A percentile compares a stretch with the other conserved stretches of the same genome.
These are phyloP conservation scores for Magnolia officinalis DNA, from an alignment of 164 flowering plant species.

Conservation along the genomic window DNA sequence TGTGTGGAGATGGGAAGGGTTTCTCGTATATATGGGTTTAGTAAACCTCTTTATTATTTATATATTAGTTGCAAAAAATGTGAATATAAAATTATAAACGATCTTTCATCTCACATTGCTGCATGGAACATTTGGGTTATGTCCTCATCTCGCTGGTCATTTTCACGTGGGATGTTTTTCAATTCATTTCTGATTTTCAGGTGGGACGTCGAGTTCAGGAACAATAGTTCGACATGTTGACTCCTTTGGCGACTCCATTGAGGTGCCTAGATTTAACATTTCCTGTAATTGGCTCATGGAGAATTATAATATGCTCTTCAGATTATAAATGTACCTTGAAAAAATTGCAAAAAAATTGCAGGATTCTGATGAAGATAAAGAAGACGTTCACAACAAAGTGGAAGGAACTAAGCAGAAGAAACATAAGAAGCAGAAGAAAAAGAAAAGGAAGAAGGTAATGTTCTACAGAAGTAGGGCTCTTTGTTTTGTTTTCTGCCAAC, in stretches of 20 bases:
- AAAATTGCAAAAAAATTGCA: constrained; percentile 23
- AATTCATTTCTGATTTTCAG: constrained; percentile 19
- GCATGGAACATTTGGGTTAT: too few species aligned
- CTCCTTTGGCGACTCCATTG: constrained; percentile 41
- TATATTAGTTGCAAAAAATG: too few species aligned
- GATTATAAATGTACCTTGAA: not conserved
- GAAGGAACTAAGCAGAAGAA: constrained; percentile 2
- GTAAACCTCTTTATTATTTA: too few species aligned
- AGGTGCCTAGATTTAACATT: constrained; percentile 31
- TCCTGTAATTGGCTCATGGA: not conserved
- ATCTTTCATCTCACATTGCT: too few species aligned
- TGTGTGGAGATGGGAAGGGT: too few species aligned
- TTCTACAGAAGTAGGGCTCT: constrained; percentile 2
- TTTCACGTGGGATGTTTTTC: not conserved
- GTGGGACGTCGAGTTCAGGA: constrained; percentile 47
- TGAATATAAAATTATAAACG: too few species aligned
- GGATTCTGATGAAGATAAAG: constrained; percentile 25
- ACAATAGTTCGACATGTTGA: constrained; percentile 48
- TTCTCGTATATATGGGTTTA: too few species aligned
- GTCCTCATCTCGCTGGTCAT: not conserved
- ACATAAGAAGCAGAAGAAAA: constrained; percentile 34
- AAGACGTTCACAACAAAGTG: constrained; percentile 11
- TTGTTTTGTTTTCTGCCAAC: not conserved
- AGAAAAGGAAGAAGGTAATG: constrained; percentile 38
- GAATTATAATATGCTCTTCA: not conserved